Conservation (phyloP, 352 stramenopile genomes). For the Phytophthora sp. region DNA sequence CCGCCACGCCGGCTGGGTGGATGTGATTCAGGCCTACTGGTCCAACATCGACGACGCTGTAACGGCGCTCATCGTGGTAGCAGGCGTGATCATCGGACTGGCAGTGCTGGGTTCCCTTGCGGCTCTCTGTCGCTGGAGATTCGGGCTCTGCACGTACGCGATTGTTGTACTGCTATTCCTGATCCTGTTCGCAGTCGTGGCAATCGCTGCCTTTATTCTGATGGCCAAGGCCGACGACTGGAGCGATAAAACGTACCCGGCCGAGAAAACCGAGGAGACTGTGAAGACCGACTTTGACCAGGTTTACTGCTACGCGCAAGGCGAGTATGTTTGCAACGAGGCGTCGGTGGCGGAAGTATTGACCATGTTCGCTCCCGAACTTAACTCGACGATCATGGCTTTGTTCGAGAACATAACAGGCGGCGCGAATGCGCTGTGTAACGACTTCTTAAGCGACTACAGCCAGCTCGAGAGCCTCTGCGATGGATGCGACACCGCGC, state of each 20-base stretch:
- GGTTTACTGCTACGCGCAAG: conserved; percentile 78
- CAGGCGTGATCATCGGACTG: conserved; percentile 59
- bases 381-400: conserved; percentile 35
- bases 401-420: conserved; percentile 47
- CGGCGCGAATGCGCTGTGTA: conserved; percentile 67
- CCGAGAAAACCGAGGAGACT: conserved; percentile 46
- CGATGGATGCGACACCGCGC: conserved; percentile 54
- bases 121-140: conserved; percentile 58
- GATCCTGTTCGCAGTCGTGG: conserved; percentile 55
- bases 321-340: conserved; percentile 71
- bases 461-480: conserved; percentile 53
- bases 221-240: conserved; percentile 54
- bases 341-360: conserved; percentile 51
- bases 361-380: conserved; percentile 48
- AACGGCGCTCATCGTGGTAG: conserved; percentile 55
- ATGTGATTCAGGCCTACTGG: conserved; percentile 62
- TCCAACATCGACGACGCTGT: conserved; percentile 50
- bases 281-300: conserved; percentile 68
- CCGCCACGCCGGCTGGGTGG: conserved; percentile 54
- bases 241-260: conserved; percentile 51
- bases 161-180: conserved; percentile 60
- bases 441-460: conserved; percentile 44
- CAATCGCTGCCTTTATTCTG: conserved; percentile 53
- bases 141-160: conserved; percentile 63
- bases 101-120: conserved; percentile 62